These are phyloP conservation scores for Spinacia oleracea DNA, from an alignment of 179 eudicot genomes.

Conservation along the genomic window DNA sequence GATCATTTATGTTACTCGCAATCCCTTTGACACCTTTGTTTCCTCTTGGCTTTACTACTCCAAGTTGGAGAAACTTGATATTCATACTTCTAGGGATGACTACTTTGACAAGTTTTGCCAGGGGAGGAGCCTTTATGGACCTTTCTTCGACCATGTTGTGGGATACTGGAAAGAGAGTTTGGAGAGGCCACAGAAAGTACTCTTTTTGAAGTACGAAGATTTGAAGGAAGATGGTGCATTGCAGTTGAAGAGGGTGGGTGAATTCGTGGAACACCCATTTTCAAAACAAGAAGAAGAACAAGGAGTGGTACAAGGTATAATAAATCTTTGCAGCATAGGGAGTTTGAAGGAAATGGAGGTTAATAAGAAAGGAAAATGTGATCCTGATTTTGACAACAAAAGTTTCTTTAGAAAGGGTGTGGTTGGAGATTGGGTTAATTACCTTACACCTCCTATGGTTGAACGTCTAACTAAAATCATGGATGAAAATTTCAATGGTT, in stretches of 20 bases:
- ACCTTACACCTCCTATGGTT: not conserved
- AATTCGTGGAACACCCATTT: slow-evolving; percentile 1
- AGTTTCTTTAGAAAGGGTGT: slow-evolving; percentile 11
- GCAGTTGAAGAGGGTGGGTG: not conserved
- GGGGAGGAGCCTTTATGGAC: not conserved
- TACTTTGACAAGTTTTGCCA: slow-evolving; percentile 12
- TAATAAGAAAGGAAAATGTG: slow-evolving; percentile 14
- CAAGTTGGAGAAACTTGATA: not conserved
- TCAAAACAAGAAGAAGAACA: slow-evolving; percentile 2
- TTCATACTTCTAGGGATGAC: too few relatives aligned
- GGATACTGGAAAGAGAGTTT: slow-evolving; percentile 8
- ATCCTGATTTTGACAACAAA: slow-evolving; percentile 12
- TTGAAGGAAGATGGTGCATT: not conserved
- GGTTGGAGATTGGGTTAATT: slow-evolving; percentile 16
- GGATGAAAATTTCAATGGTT: not conserved
- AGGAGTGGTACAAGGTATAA: not conserved
- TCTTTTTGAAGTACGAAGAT: slow-evolving; percentile 13
- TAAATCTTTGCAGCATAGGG: not conserved
- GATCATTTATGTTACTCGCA: not conserved
- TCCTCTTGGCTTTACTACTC: slow-evolving; percentile 6
- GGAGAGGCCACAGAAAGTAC: not conserved
- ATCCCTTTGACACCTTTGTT: slow-evolving; percentile 4
- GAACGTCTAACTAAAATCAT: not conserved
- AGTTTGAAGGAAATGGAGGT: slow-evolving; percentile 9
- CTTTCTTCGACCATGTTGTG: not conserved